Evolutionary conservation across 2,329 filamentous ascomycete species (phyloP).

Genomic region (Fusarium anthophilum): DNA sequence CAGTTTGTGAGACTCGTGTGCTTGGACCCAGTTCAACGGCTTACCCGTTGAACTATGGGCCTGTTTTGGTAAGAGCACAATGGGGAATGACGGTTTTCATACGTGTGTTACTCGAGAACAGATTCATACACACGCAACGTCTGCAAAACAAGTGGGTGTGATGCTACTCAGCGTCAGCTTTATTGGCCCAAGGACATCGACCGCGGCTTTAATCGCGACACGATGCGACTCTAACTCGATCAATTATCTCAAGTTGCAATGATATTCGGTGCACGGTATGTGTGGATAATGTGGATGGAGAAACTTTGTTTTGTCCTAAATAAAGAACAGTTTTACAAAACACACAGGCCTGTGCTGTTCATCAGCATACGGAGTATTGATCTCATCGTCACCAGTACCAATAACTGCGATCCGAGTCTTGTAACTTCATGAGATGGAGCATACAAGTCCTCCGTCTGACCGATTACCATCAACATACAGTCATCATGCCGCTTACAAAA

Average conservation of each 20-base stretch:
- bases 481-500: not conserved
- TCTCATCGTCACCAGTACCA: not conserved
- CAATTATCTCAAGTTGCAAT: not conserved
- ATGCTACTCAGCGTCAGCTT: not conserved
- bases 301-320: constrained; percentile 27
- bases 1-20: constrained; percentile 15
- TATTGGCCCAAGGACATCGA: constrained; percentile 10
- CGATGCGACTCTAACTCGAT: constrained; percentile 20
- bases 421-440: not conserved
- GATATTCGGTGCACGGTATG: constrained; percentile 16
- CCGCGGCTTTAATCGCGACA: constrained; percentile 14
- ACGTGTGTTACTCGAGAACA: constrained; percentile 25
- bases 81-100: constrained; percentile 31
- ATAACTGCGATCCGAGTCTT: not conserved
- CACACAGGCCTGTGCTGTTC: not conserved
- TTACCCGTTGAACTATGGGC: constrained; percentile 8
- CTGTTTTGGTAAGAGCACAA: constrained; percentile 10
- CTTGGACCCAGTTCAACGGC: constrained; percentile 21
- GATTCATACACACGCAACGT: constrained; percentile 13
- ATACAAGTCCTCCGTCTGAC: not conserved
- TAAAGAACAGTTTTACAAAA: not conserved
- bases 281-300: not conserved
- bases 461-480: not conserved
- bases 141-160: constrained; percentile 17
- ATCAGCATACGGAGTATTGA: not conserved